Evolutionary conservation across 345 rosid species (phyloP).

Genomic region (Linum trigynum): DNA sequence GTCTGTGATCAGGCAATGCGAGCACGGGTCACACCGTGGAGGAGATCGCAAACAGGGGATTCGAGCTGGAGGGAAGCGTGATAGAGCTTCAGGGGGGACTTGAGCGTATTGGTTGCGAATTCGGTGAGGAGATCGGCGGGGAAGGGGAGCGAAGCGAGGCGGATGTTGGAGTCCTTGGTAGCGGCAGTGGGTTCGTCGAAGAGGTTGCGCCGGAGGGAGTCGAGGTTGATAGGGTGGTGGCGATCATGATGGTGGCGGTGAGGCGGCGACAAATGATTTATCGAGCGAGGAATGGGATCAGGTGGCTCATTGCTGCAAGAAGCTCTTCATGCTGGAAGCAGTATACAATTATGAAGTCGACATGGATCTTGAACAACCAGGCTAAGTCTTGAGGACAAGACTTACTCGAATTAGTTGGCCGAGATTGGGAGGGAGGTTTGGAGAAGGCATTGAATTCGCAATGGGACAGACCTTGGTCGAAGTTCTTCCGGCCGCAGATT

Average conservation of each 20-base stretch:
- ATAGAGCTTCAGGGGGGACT: slow-evolving; percentile 10
- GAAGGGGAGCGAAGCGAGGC: slow-evolving; percentile 28
- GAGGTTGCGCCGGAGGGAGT: slow-evolving; percentile 23
- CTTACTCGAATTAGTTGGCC: no score
- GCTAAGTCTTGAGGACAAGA: no score
- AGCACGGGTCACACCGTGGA: slow-evolving; percentile 18
- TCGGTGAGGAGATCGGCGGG: slow-evolving; percentile 32
- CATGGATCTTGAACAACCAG: no score
- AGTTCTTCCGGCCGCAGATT: no score
- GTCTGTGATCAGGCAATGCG: slow-evolving; percentile 34
- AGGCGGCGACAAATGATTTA: slow-evolving; percentile 27
- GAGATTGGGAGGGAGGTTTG: no score
- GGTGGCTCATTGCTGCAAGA: no score
- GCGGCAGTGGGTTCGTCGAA: slow-evolving; percentile 22
- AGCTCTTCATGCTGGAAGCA: no score
- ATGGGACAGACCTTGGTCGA: no score
- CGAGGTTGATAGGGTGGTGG: slow-evolving; percentile 38
- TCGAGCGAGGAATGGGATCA: slow-evolving; percentile 38
- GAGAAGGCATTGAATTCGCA: no score
- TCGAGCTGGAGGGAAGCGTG: slow-evolving; percentile 15
- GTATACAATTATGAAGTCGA: no score
- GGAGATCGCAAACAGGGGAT: slow-evolving; percentile 18
- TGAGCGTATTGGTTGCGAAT: slow-evolving; percentile 25
- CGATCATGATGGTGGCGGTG: slow-evolving; percentile 28
- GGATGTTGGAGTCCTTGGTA: slow-evolving; percentile 17